Conservation (phyloP, 768 basidiomycete species). For the Phanerodontia chrysosporium region DNA sequence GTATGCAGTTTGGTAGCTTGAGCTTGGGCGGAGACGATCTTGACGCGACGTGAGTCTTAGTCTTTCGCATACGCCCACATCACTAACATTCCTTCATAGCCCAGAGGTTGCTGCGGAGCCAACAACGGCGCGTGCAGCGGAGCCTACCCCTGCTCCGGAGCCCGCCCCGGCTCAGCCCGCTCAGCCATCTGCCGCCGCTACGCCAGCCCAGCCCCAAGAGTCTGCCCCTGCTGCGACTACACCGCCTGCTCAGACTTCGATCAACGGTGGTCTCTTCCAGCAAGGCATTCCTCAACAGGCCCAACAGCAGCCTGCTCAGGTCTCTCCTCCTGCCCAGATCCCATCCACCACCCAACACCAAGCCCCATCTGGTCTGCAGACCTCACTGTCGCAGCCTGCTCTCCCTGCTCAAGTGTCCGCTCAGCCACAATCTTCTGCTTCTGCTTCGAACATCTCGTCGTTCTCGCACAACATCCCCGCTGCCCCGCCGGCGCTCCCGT, state of each 20-base stretch:
- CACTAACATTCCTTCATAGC: background rate
- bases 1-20: slow-evolving; percentile 88
- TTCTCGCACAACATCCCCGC: slow-evolving; percentile 27
- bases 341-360: slow-evolving; percentile 18
- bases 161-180: slow-evolving; percentile 22
- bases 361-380: slow-evolving; percentile 11
- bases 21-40: slow-evolving; percentile 66
- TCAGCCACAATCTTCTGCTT: slow-evolving; percentile 23
- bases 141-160: slow-evolving; percentile 9
- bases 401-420: slow-evolving; percentile 23
- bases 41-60: slow-evolving; percentile 47
- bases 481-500: slow-evolving; percentile 17
- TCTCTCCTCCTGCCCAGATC: slow-evolving; percentile 4
- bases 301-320: slow-evolving; percentile 18
- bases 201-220: slow-evolving; percentile 13
- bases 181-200: slow-evolving; percentile 12
- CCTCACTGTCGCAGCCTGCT: slow-evolving; percentile 25
- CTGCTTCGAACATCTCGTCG: slow-evolving; percentile 28
- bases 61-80: background rate
- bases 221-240: slow-evolving; percentile 14
- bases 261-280: slow-evolving; percentile 20
- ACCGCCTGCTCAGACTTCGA: slow-evolving; percentile 32
- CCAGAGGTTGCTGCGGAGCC: slow-evolving; percentile 33
- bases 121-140: slow-evolving; percentile 17
- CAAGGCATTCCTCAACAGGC: slow-evolving; percentile 24